Conservation (phyloP, 1,284 basidiomycete species). For the Boletus semigastroideus region DNA sequence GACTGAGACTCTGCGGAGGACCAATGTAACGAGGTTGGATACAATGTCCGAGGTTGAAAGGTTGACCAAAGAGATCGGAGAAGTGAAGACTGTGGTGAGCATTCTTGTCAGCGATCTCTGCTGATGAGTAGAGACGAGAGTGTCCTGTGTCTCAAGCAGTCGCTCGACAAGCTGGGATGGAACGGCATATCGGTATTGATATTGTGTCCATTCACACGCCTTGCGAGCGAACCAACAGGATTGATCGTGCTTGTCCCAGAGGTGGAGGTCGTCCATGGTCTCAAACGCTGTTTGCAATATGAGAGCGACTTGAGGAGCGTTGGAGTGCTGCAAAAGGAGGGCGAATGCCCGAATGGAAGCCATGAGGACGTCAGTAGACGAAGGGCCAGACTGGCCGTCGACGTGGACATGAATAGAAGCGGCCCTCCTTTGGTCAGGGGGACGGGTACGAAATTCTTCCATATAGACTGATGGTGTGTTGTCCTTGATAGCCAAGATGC, state of each 20-base stretch:
- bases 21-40: slow-evolving; percentile 71
- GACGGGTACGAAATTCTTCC: slow-evolving; percentile 75
- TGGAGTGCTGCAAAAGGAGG: slow-evolving; percentile 74
- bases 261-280: slow-evolving; percentile 59
- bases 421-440: slow-evolving; percentile 76
- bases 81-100: slow-evolving; percentile 83
- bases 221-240: slow-evolving; percentile 83
- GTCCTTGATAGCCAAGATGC: slow-evolving; percentile 61
- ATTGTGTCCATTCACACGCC: slow-evolving; percentile 81
- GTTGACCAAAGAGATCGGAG: slow-evolving; percentile 82
- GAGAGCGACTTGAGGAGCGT: slow-evolving; percentile 72
- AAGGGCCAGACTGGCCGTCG: slow-evolving; percentile 86
- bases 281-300: slow-evolving; percentile 72
- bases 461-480: slow-evolving; percentile 74
- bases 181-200: slow-evolving; percentile 90
- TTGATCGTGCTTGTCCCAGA: slow-evolving; percentile 75
- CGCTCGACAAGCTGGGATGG: slow-evolving; percentile 85
- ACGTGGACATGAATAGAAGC: slow-evolving; percentile 86
- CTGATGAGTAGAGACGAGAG: slow-evolving; percentile 48
- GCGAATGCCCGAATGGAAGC: slow-evolving; percentile 75
- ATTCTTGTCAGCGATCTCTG: slow-evolving; percentile 78
- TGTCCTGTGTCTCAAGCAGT: slow-evolving; percentile 70
- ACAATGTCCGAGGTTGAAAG: slow-evolving; percentile 90
- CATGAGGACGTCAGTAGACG: slow-evolving; percentile 69
- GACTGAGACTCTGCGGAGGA: slow-evolving; percentile 70